Percentiles rank a stretch among this genome's conserved stretches.
These are phyloP conservation scores for Panaeolus papilionaceus DNA, from an alignment of 768 basidiomycete species.

Conservation along the genomic window DNA sequence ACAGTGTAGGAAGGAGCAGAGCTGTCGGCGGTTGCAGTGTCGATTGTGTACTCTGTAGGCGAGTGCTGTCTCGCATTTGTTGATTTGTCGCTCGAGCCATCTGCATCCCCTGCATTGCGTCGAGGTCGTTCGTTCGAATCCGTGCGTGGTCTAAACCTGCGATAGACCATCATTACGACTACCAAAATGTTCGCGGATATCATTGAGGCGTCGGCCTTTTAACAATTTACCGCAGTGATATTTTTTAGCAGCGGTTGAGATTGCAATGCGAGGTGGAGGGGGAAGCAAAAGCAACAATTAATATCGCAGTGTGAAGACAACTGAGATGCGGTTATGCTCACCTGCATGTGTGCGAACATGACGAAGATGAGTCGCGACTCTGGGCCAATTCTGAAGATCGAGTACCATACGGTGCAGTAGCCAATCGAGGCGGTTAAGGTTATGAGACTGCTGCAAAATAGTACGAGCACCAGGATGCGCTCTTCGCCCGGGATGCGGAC, in stretches of 20 bases:
- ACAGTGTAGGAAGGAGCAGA: not conserved
- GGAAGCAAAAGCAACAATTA: no score
- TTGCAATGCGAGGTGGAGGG: not conserved
- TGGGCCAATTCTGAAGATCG: conserved; percentile 9
- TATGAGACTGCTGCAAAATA: conserved; percentile 33
- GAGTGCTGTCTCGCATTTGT: not conserved
- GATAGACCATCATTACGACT: conserved; percentile 20
- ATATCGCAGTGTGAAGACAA: no score
- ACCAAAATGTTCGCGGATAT: conserved; percentile 18
- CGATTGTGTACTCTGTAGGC: not conserved
- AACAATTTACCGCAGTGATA: not conserved
- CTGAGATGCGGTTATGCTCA: not conserved
- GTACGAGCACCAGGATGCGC: conserved; percentile 31
- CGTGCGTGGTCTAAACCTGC: not conserved
- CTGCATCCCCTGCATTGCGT: not conserved
- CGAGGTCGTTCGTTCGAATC: not conserved
- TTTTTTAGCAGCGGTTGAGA: not conserved
- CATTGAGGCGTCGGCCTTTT: conserved; percentile 17
- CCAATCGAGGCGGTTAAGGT: conserved; percentile 28
- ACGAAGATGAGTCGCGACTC: conserved; percentile 14
- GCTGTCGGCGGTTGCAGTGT: not conserved
- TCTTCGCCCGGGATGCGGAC: conserved; percentile 30
- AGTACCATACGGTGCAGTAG: conserved; percentile 26
- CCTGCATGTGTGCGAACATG: conserved; percentile 19
- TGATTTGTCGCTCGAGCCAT: not conserved